Percentiles rank a stretch among this genome's conserved stretches.
phyloP scores from a whole-genome alignment of 257 asterid genomes.

The Scutellaria minor region DNA sequence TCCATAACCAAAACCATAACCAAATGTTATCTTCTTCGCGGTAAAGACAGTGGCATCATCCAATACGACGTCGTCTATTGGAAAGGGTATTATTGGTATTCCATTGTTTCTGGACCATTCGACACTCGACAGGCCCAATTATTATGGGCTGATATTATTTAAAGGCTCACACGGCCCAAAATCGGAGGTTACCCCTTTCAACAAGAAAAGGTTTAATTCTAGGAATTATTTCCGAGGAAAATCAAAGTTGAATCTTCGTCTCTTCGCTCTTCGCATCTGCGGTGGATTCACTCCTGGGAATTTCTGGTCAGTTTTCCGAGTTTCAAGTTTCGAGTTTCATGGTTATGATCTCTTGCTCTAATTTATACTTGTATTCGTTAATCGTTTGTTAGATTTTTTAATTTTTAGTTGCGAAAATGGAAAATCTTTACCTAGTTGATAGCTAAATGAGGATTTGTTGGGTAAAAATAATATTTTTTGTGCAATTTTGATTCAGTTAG shows the following conservation, averaged over 20 bases:
- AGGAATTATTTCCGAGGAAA: conserved; percentile 6
- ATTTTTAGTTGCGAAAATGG: conserved; percentile 3
- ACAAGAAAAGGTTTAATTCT: conserved; percentile 30
- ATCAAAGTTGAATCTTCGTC: conserved; percentile 29
- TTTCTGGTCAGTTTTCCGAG: conserved; percentile 27
- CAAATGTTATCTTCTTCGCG: conserved; percentile 37
- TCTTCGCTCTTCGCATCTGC: conserved; percentile 34
- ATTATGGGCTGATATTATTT: conserved; percentile 25
- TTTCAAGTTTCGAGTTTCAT: background rate
- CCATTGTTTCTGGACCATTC: background rate
- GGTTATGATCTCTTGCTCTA: background rate
- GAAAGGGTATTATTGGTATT: conserved; percentile 36
- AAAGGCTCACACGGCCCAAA: conserved; percentile 26
- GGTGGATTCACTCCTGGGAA: conserved; percentile 35
- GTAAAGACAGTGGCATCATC: background rate
- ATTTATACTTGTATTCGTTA: background rate
- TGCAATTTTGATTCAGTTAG: background rate
- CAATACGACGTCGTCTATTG: conserved; percentile 34
- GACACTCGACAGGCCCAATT: background rate
- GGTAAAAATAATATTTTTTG: background rate
- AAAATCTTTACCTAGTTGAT: background rate
- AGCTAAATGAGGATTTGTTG: background rate
- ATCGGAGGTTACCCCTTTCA: conserved; percentile 30
- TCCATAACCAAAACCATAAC: conserved; percentile 44
- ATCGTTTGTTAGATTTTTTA: conserved; percentile 10